phyloP scores from a whole-genome alignment of 768 basidiomycete species.

The Suillus hirtellus region DNA sequence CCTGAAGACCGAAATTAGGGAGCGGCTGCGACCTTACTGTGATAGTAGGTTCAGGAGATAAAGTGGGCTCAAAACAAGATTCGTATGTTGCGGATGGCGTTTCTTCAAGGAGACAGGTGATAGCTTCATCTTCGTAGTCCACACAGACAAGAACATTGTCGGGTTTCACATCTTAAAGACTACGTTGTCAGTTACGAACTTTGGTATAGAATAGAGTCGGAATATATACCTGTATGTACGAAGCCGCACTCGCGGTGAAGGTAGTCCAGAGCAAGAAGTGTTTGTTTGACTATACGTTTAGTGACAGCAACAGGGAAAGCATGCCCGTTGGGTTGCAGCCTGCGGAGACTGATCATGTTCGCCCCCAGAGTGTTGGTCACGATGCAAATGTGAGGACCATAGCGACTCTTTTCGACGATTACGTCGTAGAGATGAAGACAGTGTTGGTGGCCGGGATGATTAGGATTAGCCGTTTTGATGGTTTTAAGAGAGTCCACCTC shows the following conservation, averaged over 20 bases:
- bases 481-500: background rate
- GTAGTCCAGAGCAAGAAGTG: slow-evolving; percentile 30
- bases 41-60: slow-evolving; percentile 25
- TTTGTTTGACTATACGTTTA: slow-evolving; percentile 27
- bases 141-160: slow-evolving; percentile 21
- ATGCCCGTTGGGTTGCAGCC: slow-evolving; percentile 4
- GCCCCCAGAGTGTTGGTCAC: slow-evolving; percentile 14
- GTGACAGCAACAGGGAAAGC: background rate
- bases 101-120: background rate
- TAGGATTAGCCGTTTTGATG: slow-evolving; percentile 13
- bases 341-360: slow-evolving; percentile 10
- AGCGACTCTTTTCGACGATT: slow-evolving; percentile 10
- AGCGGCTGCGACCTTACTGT: slow-evolving; percentile 29
- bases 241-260: slow-evolving; percentile 25
- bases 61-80: slow-evolving; percentile 15
- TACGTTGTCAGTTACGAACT: background rate
- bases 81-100: slow-evolving; percentile 18
- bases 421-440: slow-evolving; percentile 13
- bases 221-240: background rate
- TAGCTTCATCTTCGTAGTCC: background rate
- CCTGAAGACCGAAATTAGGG: slow-evolving; percentile 19
- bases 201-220: background rate
- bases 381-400: slow-evolving; percentile 18
- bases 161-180: slow-evolving; percentile 24
- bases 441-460: slow-evolving; percentile 14